Percentiles rank a stretch among this genome's conserved stretches.
These are phyloP conservation scores for Solanum paucissectum DNA, from an alignment of 257 asterid genomes.

Conservation along the genomic window DNA sequence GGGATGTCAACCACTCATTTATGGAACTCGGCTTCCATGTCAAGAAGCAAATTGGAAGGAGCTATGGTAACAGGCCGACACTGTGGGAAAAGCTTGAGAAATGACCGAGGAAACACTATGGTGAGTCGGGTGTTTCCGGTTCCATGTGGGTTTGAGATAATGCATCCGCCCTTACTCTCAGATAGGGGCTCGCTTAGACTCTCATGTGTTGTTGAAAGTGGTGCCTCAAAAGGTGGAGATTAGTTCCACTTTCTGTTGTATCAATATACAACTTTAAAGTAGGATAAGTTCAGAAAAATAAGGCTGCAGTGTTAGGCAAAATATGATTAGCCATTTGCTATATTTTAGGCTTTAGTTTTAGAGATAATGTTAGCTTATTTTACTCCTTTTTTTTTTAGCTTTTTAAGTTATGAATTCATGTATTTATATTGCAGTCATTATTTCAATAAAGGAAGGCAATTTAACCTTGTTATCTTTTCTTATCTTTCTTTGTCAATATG, in stretches of 20 bases:
- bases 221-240: not conserved
- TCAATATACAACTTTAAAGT: not conserved
- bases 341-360: not conserved
- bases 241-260: not conserved
- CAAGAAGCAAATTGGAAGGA: constrained; percentile 56
- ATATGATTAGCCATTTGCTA: not conserved
- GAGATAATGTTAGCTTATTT: not conserved
- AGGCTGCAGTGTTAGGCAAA: not conserved
- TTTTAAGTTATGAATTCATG: not conserved
- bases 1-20: constrained; percentile 37
- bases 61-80: constrained; percentile 61
- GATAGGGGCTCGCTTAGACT: constrained; percentile 15
- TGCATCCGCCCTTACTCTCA: constrained; percentile 47
- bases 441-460: not conserved
- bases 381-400: not conserved
- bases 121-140: constrained; percentile 66
- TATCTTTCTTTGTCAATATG: not conserved
- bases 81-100: constrained; percentile 37
- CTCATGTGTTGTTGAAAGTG: not conserved
- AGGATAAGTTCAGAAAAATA: not conserved
- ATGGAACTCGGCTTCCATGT: constrained; percentile 56
- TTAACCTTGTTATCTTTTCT: not conserved
- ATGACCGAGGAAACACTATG: constrained; percentile 48
- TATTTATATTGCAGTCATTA: not conserved
- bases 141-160: constrained; percentile 78